These are phyloP conservation scores for Escovopsis sp. DNA, from an alignment of 2,329 filamentous ascomycete genomes.

Conservation along the genomic window DNA sequence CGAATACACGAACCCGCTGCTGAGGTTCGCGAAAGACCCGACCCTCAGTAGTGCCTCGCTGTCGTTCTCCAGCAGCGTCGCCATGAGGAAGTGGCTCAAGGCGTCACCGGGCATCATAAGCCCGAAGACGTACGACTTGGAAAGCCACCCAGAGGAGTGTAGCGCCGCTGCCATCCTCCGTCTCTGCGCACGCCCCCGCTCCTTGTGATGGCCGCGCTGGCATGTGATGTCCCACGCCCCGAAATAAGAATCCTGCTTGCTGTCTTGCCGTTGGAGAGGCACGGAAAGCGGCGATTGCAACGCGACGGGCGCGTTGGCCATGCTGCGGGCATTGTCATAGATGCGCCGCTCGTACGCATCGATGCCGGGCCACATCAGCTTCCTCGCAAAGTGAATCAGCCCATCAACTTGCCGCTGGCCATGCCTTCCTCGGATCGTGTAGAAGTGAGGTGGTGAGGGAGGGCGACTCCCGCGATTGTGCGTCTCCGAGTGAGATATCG, in stretches of 20 bases:
- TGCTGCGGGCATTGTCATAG: slow-evolving; percentile 30
- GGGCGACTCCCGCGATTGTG: slow-evolving; percentile 21
- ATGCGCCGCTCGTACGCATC: slow-evolving; percentile 35
- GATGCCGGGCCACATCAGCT: slow-evolving; percentile 47
- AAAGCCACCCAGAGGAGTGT: slow-evolving; percentile 49
- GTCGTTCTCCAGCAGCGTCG: slow-evolving; percentile 50
- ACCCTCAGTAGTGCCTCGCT: slow-evolving; percentile 41
- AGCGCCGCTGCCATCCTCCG: slow-evolving; percentile 42
- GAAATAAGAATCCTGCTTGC: slow-evolving; percentile 30
- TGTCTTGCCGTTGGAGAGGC: slow-evolving; percentile 16
- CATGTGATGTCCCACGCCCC: slow-evolving; percentile 23
- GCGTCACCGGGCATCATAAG: slow-evolving; percentile 50
- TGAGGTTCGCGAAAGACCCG: slow-evolving; percentile 46
- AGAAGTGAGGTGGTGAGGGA: slow-evolving; percentile 20
- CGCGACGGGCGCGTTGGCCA: slow-evolving; percentile 21
- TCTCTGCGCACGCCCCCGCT: slow-evolving; percentile 26
- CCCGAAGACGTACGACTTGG: slow-evolving; percentile 52
- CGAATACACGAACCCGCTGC: slow-evolving; percentile 48
- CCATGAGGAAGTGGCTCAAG: slow-evolving; percentile 49
- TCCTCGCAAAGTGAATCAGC: slow-evolving; percentile 47
- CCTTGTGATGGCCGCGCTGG: slow-evolving; percentile 15
- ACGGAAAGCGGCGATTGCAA: slow-evolving; percentile 8
- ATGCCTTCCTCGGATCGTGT: slow-evolving; percentile 40
- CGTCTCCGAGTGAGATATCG: slow-evolving; percentile 31
- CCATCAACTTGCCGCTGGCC: slow-evolving; percentile 45